Percentiles rank a stretch among this genome's conserved stretches.
Conservation (phyloP, 73 alveolate genomes). For the Paramecium sonneborni region DNA sequence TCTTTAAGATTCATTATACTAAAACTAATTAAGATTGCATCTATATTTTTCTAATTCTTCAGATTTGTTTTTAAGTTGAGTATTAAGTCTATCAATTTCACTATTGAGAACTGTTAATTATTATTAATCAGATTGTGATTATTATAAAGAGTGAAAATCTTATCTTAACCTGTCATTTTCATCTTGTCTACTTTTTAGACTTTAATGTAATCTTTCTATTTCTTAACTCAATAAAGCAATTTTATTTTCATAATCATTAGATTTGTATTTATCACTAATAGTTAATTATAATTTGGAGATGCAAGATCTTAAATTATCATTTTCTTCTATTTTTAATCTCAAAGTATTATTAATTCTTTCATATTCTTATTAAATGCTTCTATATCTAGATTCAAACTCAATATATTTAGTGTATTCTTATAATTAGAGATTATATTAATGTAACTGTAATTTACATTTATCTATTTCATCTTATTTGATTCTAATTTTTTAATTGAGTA, state of each 20-base stretch:
- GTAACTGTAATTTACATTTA: neutral
- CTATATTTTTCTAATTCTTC: slow-evolving; percentile 37
- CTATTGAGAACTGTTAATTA: neutral
- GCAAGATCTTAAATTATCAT: slow-evolving; percentile 45
- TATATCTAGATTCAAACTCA: slow-evolving; percentile 31
- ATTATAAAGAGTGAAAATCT: neutral
- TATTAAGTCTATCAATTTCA: slow-evolving; percentile 15
- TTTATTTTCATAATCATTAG: slow-evolving; percentile 46
- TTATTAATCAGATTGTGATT: neutral
- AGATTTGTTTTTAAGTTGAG: neutral
- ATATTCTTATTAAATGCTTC: neutral
- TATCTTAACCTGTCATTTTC: slow-evolving; percentile 17
- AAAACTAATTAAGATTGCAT: neutral
- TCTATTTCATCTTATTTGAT: slow-evolving; percentile 24
- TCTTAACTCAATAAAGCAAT: slow-evolving; percentile 44
- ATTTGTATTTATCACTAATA: neutral
- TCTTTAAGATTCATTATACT: slow-evolving; percentile 8
- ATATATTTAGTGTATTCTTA: neutral
- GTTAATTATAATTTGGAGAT: slow-evolving; percentile 15
- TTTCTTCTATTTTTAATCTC: slow-evolving; percentile 34
- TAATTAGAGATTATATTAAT: neutral
- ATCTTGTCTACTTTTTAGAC: neutral
- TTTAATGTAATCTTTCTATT: slow-evolving; percentile 50
- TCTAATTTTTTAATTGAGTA: slow-evolving; percentile 10
- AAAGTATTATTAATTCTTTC: slow-evolving; percentile 41